Base-by-base conservation (phyloP, 2,329 filamentous ascomycete species). In the Plectosphaerella plurivora region DNA sequence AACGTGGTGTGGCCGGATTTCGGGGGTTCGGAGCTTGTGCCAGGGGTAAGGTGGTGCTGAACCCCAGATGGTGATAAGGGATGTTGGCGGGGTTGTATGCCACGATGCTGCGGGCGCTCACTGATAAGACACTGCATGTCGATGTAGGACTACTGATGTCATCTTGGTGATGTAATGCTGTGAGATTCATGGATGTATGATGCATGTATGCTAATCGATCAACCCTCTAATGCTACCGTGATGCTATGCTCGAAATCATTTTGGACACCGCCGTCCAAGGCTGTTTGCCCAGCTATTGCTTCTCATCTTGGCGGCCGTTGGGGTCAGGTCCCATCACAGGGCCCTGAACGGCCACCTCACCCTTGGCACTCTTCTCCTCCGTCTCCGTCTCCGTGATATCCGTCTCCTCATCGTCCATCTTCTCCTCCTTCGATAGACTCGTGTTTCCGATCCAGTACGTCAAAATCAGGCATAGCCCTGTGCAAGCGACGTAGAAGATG, bases 361-460 rank as follows among this genome's bases (percentile, higher is more conserved):
- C 28, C 9, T 4, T 12, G 28, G 28, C 28, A 12, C 8, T 33
- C 28, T 33, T 33, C 11, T 33, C 28, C 28, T 33, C 28, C 22
- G 22, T 22, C 22, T 15, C 12, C 37, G 15, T 41, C 47, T 39
- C 18, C n/a, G 18, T 18, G 6, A 22, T 28, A 41, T 15, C 20
- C 5, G 22, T n/a, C 35, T 22, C 24, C 36, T 49, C 47, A 24
- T 37, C 36, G 2, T 18, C 36, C 11, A 11, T 20, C 36, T 39
- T 49, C 47, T 25, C 18, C 50, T 57, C 55, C 47, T 53, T 50
- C 44, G 59, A 61, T 2, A 62, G 41, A 4, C 53, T 49, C 18
- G 61, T 62, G 22, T 62, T 60, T 9, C 61, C 60, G 3, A 62
- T 52, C 1, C 58, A 57, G 14, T 55, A 49, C 1, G 58, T 57